Conservation (phyloP, 352 stramenopile genomes). For the Phytophthora tubulina region DNA sequence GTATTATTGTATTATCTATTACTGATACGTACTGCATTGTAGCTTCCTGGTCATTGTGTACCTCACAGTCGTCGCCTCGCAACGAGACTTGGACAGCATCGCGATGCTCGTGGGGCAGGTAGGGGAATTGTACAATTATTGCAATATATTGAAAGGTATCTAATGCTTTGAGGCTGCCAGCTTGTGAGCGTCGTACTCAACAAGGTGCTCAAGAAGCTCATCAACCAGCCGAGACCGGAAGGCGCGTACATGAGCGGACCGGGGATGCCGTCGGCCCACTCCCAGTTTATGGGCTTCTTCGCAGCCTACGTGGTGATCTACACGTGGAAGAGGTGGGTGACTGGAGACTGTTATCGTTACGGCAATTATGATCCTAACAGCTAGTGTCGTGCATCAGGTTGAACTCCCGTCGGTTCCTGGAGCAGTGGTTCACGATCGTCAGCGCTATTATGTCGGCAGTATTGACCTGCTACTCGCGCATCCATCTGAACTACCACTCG, state of each 20-base stretch:
- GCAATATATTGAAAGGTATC: neutral
- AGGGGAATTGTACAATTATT: neutral
- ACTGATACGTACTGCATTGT: conserved; percentile 3
- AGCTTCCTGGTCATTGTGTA: conserved; percentile 91
- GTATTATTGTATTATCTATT: conserved; percentile 4
- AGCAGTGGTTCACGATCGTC: conserved; percentile 73
- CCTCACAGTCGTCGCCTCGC: conserved; percentile 76
- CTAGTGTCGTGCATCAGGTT: conserved; percentile 41
- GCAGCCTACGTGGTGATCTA: conserved; percentile 75
- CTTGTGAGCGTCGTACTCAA: conserved; percentile 80
- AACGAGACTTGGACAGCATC: conserved; percentile 83
- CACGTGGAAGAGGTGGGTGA: conserved; percentile 63
- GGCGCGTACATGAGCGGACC: conserved; percentile 70
- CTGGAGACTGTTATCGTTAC: neutral
- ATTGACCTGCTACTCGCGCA: conserved; percentile 76
- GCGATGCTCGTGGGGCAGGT: conserved; percentile 80
- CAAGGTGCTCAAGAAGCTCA: conserved; percentile 81
- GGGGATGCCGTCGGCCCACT: conserved; percentile 85
- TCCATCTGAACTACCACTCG: conserved; percentile 85
- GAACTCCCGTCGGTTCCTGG: conserved; percentile 58
- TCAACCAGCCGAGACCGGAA: conserved; percentile 73
- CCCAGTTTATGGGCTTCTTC: conserved; percentile 88
- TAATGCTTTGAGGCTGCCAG: conserved; percentile 33
- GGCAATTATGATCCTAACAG: conserved; percentile 2
- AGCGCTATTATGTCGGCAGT: conserved; percentile 52